Base-by-base conservation (phyloP, 1,284 basidiomycete species). In the Quambalaria eucalypti region DNA sequence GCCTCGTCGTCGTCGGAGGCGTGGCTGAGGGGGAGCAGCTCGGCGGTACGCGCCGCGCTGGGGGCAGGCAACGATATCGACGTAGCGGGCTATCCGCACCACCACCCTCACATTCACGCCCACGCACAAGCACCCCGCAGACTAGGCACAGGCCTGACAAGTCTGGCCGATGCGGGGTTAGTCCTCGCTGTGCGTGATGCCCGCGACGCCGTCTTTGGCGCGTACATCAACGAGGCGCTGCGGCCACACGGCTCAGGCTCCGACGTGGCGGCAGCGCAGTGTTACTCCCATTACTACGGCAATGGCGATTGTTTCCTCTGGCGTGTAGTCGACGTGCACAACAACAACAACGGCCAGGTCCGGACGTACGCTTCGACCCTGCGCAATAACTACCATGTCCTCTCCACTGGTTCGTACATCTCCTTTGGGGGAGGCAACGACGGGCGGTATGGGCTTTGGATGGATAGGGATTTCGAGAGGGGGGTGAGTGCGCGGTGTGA, bases 351-450 rank as follows among this genome's bases (percentile, higher is more conserved):
- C 16, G 21, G 52, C 31, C 48, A 56, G 33, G 36, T 39, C 28
- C 75, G 89, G 40, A 77, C 87, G 26, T 96, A 83, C 79, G 84
- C 82, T 42, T 92, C 90, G 86, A 92, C 92, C 1, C 90, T 90
- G 0, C 82, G 79, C 73, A 97, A 97, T 73, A 86, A 87, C 57
- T 97, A 96, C 69, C 86, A 95, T 54, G 85, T 88, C 21, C 79
- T 95, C 81, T 82, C 39, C 87, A 84, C 66, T 80, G 92, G 60
- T 80, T 44, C 46, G 19, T 59, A 57, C 47, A 48, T 68, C 12
- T 59, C 60, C 21, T 56, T 75, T 6, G 73, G 73, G 5, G 42
- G 42, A 26, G 67, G 71, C n/a, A 71, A 69, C 4, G 62, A 69
- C 25, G 70, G 71, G 0, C 60, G 60, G 31, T 73, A 73, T 51